Base-by-base conservation (phyloP, 495 filamentous ascomycete species). In the Parachaetomium inaequale region DNA sequence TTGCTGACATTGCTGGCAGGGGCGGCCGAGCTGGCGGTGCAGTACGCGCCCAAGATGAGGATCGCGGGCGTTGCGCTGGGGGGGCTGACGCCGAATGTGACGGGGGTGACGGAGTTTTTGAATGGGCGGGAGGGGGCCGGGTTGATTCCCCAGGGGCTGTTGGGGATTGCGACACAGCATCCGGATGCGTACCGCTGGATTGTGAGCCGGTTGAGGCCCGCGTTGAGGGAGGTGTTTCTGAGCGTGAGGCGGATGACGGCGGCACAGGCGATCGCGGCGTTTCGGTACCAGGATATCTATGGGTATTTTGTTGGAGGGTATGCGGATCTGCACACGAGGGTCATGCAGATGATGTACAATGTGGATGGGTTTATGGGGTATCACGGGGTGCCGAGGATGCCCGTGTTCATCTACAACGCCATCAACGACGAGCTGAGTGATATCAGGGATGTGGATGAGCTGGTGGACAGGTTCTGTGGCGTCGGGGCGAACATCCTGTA, bases 31-130 rank as follows among this genome's bases (percentile, higher is more conserved):
- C 63, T 85, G 26, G 78, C 84, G 31, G 70, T 69, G 14, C 69
- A 71, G 19, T 87, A 87, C 66, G 84, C 84, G 1, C 79, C 82
- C 1, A 78, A 84, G 42, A 67, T 87, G 3, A 59, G 74, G 29
- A 76, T 86, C 64, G 73, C 72, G 25, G 84, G 81, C 19, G 79
- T 76, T 46, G 79, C 76, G 0, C 50, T 82, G 4, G 84, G 84
- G 2, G 84, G 83, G 10, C 47, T 78, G 15, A 56, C 71, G 3
- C 54, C 74, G 0, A 75, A 78, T 59, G 31, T 76, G n/a, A 68
- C 68, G 4, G 63, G 38, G 47, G 14, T 49, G 67, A 19, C 49
- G 70, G 26, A 49, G 69, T 21, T 25, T 63, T n/a, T 74, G 47
- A 68, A 63, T 50, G 26, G 58, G 47, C 64, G 51, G 1, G 54